Base-by-base conservation (phyloP, 768 basidiomycete genomes). In the Coprinopsis strossmayeri region DNA sequence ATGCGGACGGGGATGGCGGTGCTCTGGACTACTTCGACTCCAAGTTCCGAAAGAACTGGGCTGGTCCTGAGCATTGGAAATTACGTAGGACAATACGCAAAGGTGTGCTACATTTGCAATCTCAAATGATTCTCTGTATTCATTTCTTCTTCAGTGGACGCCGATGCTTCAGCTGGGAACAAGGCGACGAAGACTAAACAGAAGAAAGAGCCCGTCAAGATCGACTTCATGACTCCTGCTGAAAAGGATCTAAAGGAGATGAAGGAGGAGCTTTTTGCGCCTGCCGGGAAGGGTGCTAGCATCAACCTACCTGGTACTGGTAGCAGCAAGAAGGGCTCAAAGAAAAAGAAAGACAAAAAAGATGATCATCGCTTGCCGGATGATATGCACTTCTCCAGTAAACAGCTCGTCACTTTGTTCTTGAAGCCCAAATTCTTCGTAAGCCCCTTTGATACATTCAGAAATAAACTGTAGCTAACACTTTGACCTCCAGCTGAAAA, bases 1-100 rank as follows among this genome's bases (percentile, higher is more conserved):
- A 82, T 43, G 77, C 69, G 2, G 70, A 76, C 53, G 71, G 64
- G 5, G 75, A 72, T n/a, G 72, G 69, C 2, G 81, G 75, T 2
- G 77, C 74, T 49, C 80, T 87, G 49, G 92, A 94, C 58, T 96
- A 95, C 64, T 96, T 98, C 61, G 94, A 98, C 64, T 77, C 83
- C 58, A 81, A 72, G 53, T 76, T 88, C 58, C 72, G 84, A 57
- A 95, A 90, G 74, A 95, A 95, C 57, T 99, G 96, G 96, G 96
- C 96, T 2, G 96, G 96, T 0, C 94, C 94, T 5, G 91, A 98
- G 65, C 96, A 99, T 61, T 99, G 96, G 95, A 98, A 95, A 63
- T 64, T 98, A 59, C 72, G 87, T 53, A 87, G 83, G 60, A 76
- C 83, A n/a, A 71, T 91, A 45, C 78, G 87, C 51, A 79, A 77